A percentile compares a stretch with the other conserved stretches of the same genome.
phyloP scores from a whole-genome alignment of 2,329 filamentous ascomycete genomes.

The Sporothrix mexicana region DNA sequence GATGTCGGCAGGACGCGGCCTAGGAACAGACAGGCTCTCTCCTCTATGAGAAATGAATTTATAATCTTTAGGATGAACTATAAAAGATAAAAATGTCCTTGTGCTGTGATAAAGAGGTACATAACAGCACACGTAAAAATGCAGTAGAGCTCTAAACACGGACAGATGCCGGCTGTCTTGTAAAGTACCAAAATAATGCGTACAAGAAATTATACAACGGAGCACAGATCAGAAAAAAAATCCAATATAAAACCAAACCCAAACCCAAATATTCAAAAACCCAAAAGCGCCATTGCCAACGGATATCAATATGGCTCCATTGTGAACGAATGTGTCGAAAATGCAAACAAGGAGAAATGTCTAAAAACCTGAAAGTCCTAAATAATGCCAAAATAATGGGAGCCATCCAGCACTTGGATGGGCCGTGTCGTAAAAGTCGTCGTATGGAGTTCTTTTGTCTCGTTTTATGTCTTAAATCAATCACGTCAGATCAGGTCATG shows the following conservation, averaged over 20 bases:
- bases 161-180: neutral
- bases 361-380: neutral
- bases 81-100: neutral
- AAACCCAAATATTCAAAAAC: neutral
- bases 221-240: too few relatives aligned
- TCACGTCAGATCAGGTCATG: too few relatives aligned
- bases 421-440: neutral
- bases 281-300: neutral
- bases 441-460: neutral
- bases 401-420: neutral
- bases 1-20: neutral
- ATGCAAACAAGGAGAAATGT: too few relatives aligned
- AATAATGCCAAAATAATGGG: neutral
- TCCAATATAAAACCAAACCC: too few relatives aligned
- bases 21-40: neutral
- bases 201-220: too few relatives aligned
- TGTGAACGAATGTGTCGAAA: too few relatives aligned
- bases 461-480: too few relatives aligned
- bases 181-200: too few relatives aligned
- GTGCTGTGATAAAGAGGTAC: too few relatives aligned
- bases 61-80: neutral
- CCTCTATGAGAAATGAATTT: constrained; percentile 10
- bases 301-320: too few relatives aligned
- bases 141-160: neutral
- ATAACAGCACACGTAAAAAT: neutral